Conservation (phyloP, 164 flowering plant species). For the Stephania cephalantha region DNA sequence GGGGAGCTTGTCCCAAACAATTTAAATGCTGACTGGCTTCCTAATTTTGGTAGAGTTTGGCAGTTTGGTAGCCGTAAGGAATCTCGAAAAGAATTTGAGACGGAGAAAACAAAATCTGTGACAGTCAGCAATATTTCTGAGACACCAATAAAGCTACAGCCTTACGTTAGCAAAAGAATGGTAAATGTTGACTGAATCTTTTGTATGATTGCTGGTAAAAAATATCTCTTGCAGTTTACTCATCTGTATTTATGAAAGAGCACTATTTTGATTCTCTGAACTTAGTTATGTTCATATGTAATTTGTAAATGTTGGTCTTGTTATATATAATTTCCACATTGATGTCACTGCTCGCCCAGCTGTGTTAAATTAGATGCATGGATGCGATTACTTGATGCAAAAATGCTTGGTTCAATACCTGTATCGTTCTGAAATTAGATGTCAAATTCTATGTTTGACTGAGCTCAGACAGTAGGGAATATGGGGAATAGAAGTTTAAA, state of each 20-base stretch:
- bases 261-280: neutral
- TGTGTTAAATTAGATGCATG: neutral
- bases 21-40: slow-evolving; percentile 77
- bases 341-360: neutral
- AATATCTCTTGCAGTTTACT: neutral
- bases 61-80: slow-evolving; percentile 88
- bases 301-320: neutral
- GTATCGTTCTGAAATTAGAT: neutral
- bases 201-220: neutral
- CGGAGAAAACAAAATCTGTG: slow-evolving; percentile 35
- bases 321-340: neutral
- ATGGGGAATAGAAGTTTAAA: neutral
- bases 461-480: neutral
- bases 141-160: slow-evolving; percentile 39
- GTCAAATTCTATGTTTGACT: neutral
- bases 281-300: neutral
- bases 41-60: slow-evolving; percentile 96
- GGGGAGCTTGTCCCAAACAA: slow-evolving; percentile 49
- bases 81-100: slow-evolving; percentile 79
- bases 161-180: slow-evolving; percentile 80
- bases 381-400: neutral
- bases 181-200: slow-evolving; percentile 28
- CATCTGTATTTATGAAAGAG: neutral
- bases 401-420: neutral
- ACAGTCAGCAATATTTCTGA: slow-evolving; percentile 33